Evolutionary conservation across 441 rosid genomes (phyloP), one percentile per base, ranked within the genome.

Genomic region (Biscutella laevigata): DNA sequence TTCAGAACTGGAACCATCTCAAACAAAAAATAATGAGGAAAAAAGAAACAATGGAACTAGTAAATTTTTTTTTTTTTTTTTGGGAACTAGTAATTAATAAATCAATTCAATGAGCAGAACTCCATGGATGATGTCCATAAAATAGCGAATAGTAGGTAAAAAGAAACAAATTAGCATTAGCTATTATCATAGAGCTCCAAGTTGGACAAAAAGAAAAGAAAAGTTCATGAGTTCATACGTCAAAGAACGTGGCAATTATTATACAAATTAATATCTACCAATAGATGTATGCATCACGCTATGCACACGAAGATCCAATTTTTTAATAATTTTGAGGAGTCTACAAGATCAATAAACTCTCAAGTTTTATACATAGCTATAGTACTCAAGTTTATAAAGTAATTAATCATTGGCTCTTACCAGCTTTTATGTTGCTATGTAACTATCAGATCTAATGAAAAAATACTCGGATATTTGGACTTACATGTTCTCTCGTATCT

Each of bases 161-260:
- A 55, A 63, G n/a, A n/a, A n/a, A n/a, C n/a, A n/a, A n/a, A n/a
- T n/a, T n/a, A n/a, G n/a, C n/a, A n/a, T n/a, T n/a, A n/a, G n/a
- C n/a, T n/a, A n/a, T n/a, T n/a, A n/a, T n/a, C n/a, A n/a, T n/a
- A n/a, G n/a, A n/a, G n/a, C n/a, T n/a, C n/a, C n/a, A n/a, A 54
- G 68, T 62, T 62, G 67, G 27, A 49, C 15, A n/a, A n/a, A n/a
- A n/a, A n/a, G n/a, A 28, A 36, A 42, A 53, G 40, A 37, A 61
- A 45, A 45, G 47, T 53, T 53, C 61, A 29, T 13, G n/a, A 38
- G 29, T 24, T 46, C 56, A 53, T n/a, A n/a, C n/a, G n/a, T n/a
- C 38, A 28, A 3, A 33, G 58, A 64, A 64, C 57, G 58, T 64
- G 63, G 15, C 45, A 56, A 64, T 40, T 4, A 56, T 56, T 29